phyloP scores from a whole-genome alignment of 2,329 filamentous ascomycete species.

The Lecanicillium sp. region DNA sequence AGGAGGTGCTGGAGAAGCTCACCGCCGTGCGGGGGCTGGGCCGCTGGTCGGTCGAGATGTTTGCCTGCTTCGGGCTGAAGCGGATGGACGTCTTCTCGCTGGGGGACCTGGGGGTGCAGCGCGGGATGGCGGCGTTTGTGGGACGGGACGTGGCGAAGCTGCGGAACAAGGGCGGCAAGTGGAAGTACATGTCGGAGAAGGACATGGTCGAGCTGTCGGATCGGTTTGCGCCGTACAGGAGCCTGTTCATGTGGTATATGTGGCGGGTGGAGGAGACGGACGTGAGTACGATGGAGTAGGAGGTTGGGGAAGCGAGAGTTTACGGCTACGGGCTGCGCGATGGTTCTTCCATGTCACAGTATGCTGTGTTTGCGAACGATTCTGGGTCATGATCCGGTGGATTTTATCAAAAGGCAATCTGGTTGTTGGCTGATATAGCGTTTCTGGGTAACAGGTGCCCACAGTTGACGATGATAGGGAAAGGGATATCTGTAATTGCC shows the following conservation, averaged over 20 bases:
- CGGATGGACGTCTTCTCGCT: slow-evolving; percentile 88
- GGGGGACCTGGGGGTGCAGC: slow-evolving; percentile 88
- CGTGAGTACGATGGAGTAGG: slow-evolving; percentile 52
- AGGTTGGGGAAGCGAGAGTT: slow-evolving; percentile 16
- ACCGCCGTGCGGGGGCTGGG: slow-evolving; percentile 84
- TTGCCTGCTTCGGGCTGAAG: slow-evolving; percentile 92
- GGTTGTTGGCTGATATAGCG: too few species aligned
- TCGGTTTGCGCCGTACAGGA: slow-evolving; percentile 80
- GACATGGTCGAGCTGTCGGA: slow-evolving; percentile 84
- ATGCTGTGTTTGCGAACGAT: not conserved
- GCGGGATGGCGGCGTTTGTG: slow-evolving; percentile 84
- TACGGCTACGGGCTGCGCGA: slow-evolving; percentile 18
- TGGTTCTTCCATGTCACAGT: not conserved
- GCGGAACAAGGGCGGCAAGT: slow-evolving; percentile 77
- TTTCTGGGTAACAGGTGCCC: too few species aligned
- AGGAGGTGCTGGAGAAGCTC: slow-evolving; percentile 75
- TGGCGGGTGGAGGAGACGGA: slow-evolving; percentile 82
- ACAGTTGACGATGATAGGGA: too few species aligned
- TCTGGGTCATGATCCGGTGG: too few species aligned
- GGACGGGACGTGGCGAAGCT: slow-evolving; percentile 80
- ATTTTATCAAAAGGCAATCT: too few species aligned
- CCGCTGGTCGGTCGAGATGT: slow-evolving; percentile 95
- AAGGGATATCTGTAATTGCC: too few species aligned
- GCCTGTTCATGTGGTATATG: slow-evolving; percentile 98
- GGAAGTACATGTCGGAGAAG: slow-evolving; percentile 94